These are phyloP conservation scores for Erysimum cheiri DNA, from an alignment of 441 rosid genomes.

Conservation along the genomic window DNA sequence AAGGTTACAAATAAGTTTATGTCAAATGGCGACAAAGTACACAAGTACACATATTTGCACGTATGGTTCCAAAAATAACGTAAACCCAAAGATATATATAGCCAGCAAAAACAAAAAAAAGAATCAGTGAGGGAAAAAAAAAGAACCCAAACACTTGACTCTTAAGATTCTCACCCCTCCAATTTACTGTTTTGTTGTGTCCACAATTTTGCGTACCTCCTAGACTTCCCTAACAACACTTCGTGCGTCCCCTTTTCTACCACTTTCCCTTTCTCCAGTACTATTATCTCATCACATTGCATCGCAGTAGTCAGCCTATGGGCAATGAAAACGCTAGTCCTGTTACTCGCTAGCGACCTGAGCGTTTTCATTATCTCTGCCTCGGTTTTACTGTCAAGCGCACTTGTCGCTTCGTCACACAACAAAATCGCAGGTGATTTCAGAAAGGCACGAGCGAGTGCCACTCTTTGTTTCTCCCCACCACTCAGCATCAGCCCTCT, in stretches of 20 bases:
- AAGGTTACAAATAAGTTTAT: too few species aligned
- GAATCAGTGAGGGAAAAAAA: too few species aligned
- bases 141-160: neutral
- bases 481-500: constrained; percentile 97
- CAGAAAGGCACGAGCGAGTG: constrained; percentile 91
- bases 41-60: too few species aligned
- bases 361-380: constrained; percentile 87
- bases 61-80: too few species aligned
- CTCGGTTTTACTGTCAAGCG: constrained; percentile 93
- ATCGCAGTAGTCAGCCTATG: constrained; percentile 98
- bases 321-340: constrained; percentile 89
- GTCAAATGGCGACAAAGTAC: too few species aligned
- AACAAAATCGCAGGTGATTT: constrained; percentile 87
- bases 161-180: constrained; percentile 42
- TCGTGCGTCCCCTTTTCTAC: constrained; percentile 91
- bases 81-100: too few species aligned
- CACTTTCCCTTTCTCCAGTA: constrained; percentile 89
- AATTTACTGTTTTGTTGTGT: constrained; percentile 73
- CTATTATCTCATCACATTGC: constrained; percentile 97
- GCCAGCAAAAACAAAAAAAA: too few species aligned
- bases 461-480: constrained; percentile 98
- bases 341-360: constrained; percentile 74
- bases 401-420: constrained; percentile 98
- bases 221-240: constrained; percentile 62
- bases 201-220: constrained; percentile 95